Conservation (phyloP, 2,329 filamentous ascomycete genomes). For the Colletotrichum sp. region DNA sequence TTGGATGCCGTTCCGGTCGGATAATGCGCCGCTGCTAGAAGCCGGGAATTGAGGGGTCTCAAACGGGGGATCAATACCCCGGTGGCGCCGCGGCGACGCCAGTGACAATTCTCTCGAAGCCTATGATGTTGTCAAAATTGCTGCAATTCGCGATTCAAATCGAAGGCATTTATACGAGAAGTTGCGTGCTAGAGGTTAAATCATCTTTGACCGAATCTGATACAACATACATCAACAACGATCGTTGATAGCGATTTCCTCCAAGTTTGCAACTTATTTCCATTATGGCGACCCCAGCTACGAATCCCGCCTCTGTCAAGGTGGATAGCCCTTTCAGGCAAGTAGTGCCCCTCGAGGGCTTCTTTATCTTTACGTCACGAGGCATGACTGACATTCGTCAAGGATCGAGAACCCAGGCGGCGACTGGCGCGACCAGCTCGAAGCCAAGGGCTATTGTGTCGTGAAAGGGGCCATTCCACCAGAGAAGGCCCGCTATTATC, state of each 20-base stretch:
- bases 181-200: neutral
- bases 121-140: neutral
- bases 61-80: neutral
- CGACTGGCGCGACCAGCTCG: neutral
- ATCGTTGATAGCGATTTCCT: too few relatives aligned
- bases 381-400: neutral
- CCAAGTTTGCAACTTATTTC: neutral
- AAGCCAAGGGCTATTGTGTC: neutral
- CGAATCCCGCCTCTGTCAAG: neutral
- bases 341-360: too few relatives aligned
- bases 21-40: fast-evolving
- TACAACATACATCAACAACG: too few relatives aligned
- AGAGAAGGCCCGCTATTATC: neutral
- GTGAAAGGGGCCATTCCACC: neutral
- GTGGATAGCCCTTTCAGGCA: neutral
- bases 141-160: fast-evolving
- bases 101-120: neutral
- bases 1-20: neutral
- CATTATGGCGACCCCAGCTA: neutral
- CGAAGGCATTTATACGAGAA: neutral
- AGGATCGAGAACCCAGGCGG: neutral
- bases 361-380: too few relatives aligned
- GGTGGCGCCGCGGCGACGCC: neutral
- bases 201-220: too few relatives aligned
- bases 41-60: neutral